Evolutionary conservation across 148 eudicot genomes (phyloP).

Genomic region (Oxyria digyna): DNA sequence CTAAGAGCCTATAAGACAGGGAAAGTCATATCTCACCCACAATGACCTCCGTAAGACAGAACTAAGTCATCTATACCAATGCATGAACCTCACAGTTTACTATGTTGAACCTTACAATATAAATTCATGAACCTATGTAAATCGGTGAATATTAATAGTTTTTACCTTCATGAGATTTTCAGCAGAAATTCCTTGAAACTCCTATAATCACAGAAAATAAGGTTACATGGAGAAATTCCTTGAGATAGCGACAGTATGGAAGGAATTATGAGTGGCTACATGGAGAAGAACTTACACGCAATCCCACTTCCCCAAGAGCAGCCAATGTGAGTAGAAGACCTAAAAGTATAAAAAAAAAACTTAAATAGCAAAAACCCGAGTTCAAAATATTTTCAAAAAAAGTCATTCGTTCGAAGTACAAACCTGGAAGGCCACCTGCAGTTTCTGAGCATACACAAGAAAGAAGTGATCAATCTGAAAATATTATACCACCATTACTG

Average conservation of each 20-base stretch:
- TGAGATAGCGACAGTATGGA: conserved; percentile 18
- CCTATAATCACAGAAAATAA: conserved; percentile 20
- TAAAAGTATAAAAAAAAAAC: conserved; percentile 18
- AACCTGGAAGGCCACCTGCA: conserved; percentile 97
- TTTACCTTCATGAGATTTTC: conserved; percentile 95
- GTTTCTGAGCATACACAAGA: conserved; percentile 96
- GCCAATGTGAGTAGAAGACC: conserved; percentile 90
- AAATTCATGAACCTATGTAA: too few species aligned
- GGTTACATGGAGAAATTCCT: too few species aligned
- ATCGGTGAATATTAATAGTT: too few species aligned
- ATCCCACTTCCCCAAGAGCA: conserved; percentile 44
- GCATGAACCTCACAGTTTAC: too few species aligned
- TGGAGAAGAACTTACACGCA: conserved; percentile 49
- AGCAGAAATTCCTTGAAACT: conserved; percentile 33
- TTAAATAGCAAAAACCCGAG: not conserved
- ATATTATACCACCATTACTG: conserved; percentile 3
- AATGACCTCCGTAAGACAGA: too few species aligned
- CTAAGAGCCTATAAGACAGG: too few species aligned
- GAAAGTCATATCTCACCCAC: too few species aligned
- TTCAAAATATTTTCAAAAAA: not conserved
- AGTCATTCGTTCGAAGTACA: not conserved
- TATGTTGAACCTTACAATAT: too few species aligned
- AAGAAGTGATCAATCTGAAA: conserved; percentile 93
- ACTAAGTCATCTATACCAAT: too few species aligned
- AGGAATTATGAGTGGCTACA: not conserved